A percentile compares a stretch with the other conserved stretches of the same genome.
Evolutionary conservation across 441 rosid genomes (phyloP).

Genomic region (Populus hybrid): DNA sequence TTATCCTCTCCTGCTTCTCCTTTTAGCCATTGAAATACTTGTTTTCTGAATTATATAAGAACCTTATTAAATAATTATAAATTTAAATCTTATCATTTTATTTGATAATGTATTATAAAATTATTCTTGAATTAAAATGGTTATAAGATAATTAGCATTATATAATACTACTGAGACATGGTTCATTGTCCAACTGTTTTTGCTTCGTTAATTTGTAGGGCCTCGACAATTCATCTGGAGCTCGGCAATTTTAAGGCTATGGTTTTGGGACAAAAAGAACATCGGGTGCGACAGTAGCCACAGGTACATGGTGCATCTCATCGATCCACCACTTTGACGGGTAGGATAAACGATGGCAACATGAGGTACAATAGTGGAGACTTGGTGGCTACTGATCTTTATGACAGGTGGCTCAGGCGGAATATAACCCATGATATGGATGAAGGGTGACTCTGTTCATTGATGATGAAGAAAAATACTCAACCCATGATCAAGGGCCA

Average conservation of each 20-base stretch:
- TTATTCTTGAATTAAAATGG: too few species aligned
- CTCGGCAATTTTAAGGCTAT: slow-evolving; percentile 41
- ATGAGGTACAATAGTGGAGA: slow-evolving; percentile 17
- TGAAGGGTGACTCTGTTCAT: slow-evolving; percentile 21
- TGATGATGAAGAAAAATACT: slow-evolving; percentile 16
- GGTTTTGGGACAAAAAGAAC: slow-evolving; percentile 34
- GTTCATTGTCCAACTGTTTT: too few species aligned
- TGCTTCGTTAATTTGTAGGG: slow-evolving; percentile 13
- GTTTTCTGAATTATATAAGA: not conserved
- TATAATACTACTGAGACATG: too few species aligned
- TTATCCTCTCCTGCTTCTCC: not conserved
- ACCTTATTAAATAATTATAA: too few species aligned
- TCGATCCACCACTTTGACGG: slow-evolving; percentile 30
- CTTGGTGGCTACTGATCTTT: slow-evolving; percentile 18
- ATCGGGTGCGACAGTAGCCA: slow-evolving; percentile 25
- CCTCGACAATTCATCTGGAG: slow-evolving; percentile 26
- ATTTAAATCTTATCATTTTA: too few species aligned
- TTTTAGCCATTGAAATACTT: not conserved
- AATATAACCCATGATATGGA: slow-evolving; percentile 37
- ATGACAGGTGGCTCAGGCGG: slow-evolving; percentile 32
- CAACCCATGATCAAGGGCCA: slow-evolving; percentile 26
- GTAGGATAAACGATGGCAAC: slow-evolving; percentile 30
- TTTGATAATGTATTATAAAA: too few species aligned
- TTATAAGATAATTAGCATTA: too few species aligned
- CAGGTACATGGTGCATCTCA: slow-evolving; percentile 31